phyloP scores from a whole-genome alignment of 2,329 filamentous ascomycete genomes.

The Drechslerella dactyloides region DNA sequence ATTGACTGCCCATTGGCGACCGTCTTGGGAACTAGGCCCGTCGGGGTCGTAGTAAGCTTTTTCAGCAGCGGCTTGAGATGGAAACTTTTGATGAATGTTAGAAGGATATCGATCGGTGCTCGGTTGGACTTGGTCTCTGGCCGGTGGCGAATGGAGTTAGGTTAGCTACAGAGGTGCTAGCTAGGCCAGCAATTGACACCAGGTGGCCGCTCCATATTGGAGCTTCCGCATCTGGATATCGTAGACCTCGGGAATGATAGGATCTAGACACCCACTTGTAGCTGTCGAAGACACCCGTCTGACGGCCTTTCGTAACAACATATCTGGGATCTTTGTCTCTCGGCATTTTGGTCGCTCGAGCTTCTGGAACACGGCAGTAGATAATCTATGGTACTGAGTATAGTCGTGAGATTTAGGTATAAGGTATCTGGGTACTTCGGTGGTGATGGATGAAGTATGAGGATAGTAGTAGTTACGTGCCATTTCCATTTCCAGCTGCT shows the following conservation, averaged over 20 bases:
- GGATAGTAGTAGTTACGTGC: too few species aligned
- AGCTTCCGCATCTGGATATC: too few species aligned
- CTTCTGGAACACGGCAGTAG: too few species aligned
- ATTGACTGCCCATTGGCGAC: slow-evolving; percentile 21
- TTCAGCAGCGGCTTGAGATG: slow-evolving; percentile 20
- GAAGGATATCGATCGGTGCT: slow-evolving; percentile 16
- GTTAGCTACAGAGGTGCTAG: too few species aligned
- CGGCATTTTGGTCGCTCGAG: neutral
- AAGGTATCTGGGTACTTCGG: too few species aligned
- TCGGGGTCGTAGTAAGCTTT: neutral
- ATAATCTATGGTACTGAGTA: too few species aligned
- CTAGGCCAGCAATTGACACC: too few species aligned
- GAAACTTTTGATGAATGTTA: slow-evolving; percentile 27
- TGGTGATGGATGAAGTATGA: too few species aligned
- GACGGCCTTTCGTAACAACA: slow-evolving; percentile 9
- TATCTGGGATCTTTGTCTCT: neutral
- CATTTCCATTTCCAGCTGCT: too few species aligned
- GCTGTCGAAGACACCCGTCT: slow-evolving; percentile 25
- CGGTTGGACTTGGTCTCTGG: slow-evolving; percentile 19
- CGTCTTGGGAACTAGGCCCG: neutral
- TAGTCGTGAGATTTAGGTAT: too few species aligned
- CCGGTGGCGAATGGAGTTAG: neutral
- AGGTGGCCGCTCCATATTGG: too few species aligned
- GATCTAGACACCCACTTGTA: slow-evolving; percentile 2
- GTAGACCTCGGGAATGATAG: neutral